Evolutionary conservation across 805 yeast species (phyloP).

Genomic region (Suhomyces sp.): DNA sequence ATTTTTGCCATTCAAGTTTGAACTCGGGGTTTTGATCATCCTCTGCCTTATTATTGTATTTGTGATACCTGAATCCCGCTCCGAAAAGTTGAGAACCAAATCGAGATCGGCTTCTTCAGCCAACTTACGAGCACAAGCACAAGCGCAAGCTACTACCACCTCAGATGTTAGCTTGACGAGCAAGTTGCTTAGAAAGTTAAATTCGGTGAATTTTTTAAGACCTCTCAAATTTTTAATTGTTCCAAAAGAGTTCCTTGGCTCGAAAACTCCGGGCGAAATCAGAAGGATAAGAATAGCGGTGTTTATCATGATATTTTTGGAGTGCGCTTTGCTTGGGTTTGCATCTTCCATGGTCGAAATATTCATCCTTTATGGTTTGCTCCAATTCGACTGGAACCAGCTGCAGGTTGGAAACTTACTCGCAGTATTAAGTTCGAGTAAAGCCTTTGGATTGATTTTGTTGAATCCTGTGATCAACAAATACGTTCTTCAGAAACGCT

Average conservation of each 20-base stretch:
- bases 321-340: slow-evolving; percentile 9
- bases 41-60: slow-evolving; percentile 11
- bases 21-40: slow-evolving; percentile 5
- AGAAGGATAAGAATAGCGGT: slow-evolving; percentile 11
- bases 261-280: slow-evolving; percentile 9
- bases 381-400: slow-evolving; percentile 17
- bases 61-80: slow-evolving; percentile 16
- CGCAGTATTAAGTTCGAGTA: slow-evolving; percentile 13
- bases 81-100: slow-evolving; percentile 13
- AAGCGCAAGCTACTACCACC: neutral
- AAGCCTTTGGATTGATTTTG: slow-evolving; percentile 16
- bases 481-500: slow-evolving; percentile 9
- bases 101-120: slow-evolving; percentile 10
- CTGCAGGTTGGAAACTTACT: slow-evolving; percentile 15
- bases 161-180: neutral
- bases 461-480: slow-evolving; percentile 16
- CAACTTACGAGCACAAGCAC: neutral
- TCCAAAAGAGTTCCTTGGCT: slow-evolving; percentile 14
- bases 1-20: slow-evolving; percentile 16
- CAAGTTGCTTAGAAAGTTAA: neutral
- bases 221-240: slow-evolving; percentile 18
- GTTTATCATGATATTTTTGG: slow-evolving; percentile 8
- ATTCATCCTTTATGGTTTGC: slow-evolving; percentile 17
- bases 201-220: slow-evolving; percentile 13
- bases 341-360: slow-evolving; percentile 13